A percentile compares a stretch with the other conserved stretches of the same genome.
phyloP scores from a whole-genome alignment of 2,329 filamentous ascomycete species.

The Onygenales sp. region DNA sequence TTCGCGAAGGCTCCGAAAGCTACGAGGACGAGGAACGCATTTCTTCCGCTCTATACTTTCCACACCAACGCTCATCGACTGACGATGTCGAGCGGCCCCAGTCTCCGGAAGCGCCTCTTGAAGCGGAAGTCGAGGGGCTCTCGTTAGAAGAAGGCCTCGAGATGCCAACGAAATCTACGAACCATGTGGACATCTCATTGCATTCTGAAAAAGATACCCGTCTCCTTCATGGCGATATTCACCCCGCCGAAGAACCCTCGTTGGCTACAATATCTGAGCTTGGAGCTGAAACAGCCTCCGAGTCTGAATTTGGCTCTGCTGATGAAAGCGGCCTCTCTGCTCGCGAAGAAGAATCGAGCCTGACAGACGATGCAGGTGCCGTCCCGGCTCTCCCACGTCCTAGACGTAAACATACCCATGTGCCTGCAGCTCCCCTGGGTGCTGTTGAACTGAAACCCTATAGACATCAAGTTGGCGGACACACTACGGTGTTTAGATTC shows the following conservation, averaged over 20 bases:
- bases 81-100: constrained; percentile 21
- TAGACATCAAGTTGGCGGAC: constrained; percentile 92
- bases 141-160: not conserved
- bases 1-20: constrained; percentile 6
- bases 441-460: constrained; percentile 96
- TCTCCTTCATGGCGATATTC: constrained; percentile 47
- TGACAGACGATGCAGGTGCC: constrained; percentile 44
- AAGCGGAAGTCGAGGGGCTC: too few species aligned
- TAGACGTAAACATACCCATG: constrained; percentile 19
- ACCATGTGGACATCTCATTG: constrained; percentile 54
- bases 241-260: constrained; percentile 32
- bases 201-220: constrained; percentile 52
- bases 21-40: constrained; percentile 55
- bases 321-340: constrained; percentile 35
- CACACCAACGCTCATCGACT: constrained; percentile 45
- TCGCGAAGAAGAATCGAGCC: constrained; percentile 43
- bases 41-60: constrained; percentile 55
- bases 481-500: constrained; percentile 93
- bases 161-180: constrained; percentile 8
- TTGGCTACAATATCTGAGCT: constrained; percentile 28
- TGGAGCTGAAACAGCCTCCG: constrained; percentile 31
- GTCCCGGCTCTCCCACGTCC: constrained; percentile 32
- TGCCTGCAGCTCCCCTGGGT: constrained; percentile 53
- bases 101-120: not conserved
- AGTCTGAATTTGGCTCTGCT: constrained; percentile 34